phyloP scores from a whole-genome alignment of 345 rosid species.

The Limnanthes douglasii region DNA sequence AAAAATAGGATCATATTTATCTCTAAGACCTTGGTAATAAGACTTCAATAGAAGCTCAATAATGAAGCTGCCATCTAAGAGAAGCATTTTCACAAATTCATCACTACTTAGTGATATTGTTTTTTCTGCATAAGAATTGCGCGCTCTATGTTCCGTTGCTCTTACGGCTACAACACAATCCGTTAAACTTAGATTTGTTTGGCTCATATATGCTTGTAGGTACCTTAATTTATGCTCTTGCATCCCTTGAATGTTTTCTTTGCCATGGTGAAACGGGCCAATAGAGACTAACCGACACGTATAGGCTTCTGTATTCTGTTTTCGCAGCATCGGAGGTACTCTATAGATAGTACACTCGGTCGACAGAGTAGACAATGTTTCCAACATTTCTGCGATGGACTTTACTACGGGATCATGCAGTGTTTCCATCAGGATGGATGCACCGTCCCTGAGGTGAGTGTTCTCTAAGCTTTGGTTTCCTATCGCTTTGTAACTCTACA shows the following conservation, averaged over 20 bases:
- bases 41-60: conserved; percentile 20
- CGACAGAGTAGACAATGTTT: conserved; percentile 9
- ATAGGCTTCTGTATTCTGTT: conserved; percentile 10
- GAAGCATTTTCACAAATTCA: conserved; percentile 17
- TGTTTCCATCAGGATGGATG: too few relatives aligned
- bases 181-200: conserved; percentile 8
- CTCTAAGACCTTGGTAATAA: not conserved
- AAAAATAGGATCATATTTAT: conserved; percentile 13
- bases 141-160: conserved; percentile 13
- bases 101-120: conserved; percentile 3
- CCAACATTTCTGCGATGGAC: conserved; percentile 10
- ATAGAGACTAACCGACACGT: conserved; percentile 10
- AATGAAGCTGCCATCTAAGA: conserved; percentile 16
- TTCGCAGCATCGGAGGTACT: conserved; percentile 12
- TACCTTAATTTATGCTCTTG: conserved; percentile 21
- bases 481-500: too few relatives aligned
- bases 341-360: conserved; percentile 9
- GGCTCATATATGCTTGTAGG: conserved; percentile 9
- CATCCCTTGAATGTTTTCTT: conserved; percentile 7
- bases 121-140: conserved; percentile 17
- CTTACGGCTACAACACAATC: conserved; percentile 5
- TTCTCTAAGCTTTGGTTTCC: too few relatives aligned
- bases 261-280: conserved; percentile 10
- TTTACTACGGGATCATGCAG: conserved; percentile 4
- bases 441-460: too few relatives aligned